These are phyloP conservation scores for Tulasnella sp. DNA, from an alignment of 768 basidiomycete genomes.

Conservation along the genomic window DNA sequence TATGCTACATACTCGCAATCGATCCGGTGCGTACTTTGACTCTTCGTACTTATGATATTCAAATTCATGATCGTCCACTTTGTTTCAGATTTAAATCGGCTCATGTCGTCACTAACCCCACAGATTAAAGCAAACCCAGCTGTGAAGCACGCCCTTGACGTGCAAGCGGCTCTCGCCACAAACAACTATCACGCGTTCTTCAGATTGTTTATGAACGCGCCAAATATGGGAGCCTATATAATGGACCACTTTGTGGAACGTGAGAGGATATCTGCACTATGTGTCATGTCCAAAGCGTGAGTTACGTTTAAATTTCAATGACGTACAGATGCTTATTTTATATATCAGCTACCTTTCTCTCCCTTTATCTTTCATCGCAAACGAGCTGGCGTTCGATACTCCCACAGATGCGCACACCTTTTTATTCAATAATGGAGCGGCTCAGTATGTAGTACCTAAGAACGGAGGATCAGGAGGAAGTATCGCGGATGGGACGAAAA, in stretches of 20 bases:
- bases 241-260: slow-evolving; percentile 97
- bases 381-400: slow-evolving; percentile 75
- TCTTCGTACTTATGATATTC: slow-evolving; percentile 7
- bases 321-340: background rate
- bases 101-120: slow-evolving; percentile 93
- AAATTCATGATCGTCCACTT: slow-evolving; percentile 1
- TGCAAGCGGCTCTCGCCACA: slow-evolving; percentile 79
- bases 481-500: slow-evolving; percentile 47
- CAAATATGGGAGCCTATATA: slow-evolving; percentile 97
- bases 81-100: slow-evolving; percentile 82
- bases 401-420: slow-evolving; percentile 52
- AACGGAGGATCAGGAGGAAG: slow-evolving; percentile 22
- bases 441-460: slow-evolving; percentile 48
- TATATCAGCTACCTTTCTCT: slow-evolving; percentile 61
- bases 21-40: slow-evolving; percentile 54
- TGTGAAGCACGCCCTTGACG: slow-evolving; percentile 78
- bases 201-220: slow-evolving; percentile 64
- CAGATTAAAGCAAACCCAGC: slow-evolving; percentile 70
- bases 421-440: slow-evolving; percentile 53
- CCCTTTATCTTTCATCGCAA: slow-evolving; percentile 59
- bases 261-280: slow-evolving; percentile 73
- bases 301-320: slow-evolving; percentile 26
- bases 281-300: slow-evolving; percentile 88
- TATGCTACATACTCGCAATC: slow-evolving; percentile 85
- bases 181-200: slow-evolving; percentile 93